A percentile compares a stretch with the other conserved stretches of the same genome.
These are phyloP conservation scores for Nakazawaea wickerhamii DNA, from an alignment of 805 yeast species.

Conservation along the genomic window DNA sequence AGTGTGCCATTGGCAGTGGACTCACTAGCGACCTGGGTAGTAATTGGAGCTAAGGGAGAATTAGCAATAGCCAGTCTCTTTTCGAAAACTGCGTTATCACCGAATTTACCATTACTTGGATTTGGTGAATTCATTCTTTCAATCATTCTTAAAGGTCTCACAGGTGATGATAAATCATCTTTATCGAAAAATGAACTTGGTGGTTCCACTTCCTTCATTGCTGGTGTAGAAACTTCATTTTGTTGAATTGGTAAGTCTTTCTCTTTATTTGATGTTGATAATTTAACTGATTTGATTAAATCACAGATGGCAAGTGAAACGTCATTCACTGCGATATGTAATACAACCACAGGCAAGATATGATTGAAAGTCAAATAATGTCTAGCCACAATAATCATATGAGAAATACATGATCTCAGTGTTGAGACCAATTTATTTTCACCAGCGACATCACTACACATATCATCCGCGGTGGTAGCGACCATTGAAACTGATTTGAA, in stretches of 20 bases:
- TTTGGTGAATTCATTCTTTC: conserved; percentile 38
- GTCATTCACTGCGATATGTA: conserved; percentile 75
- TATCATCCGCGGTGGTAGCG: conserved; percentile 36
- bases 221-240: conserved; percentile 13
- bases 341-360: conserved; percentile 63
- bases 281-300: conserved; percentile 48
- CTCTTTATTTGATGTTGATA: conserved; percentile 13
- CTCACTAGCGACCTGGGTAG: not conserved
- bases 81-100: not conserved
- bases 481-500: conserved; percentile 49
- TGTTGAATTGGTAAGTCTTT: conserved; percentile 8
- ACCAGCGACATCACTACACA: conserved; percentile 20
- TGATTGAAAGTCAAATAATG: conserved; percentile 60
- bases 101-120: conserved; percentile 17
- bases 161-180: conserved; percentile 35
- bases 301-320: conserved; percentile 62
- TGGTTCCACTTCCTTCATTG: conserved; percentile 5
- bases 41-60: conserved; percentile 8
- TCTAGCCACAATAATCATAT: conserved; percentile 70
- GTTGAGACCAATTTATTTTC: conserved; percentile 15
- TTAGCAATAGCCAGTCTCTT: conserved; percentile 4
- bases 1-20: not conserved
- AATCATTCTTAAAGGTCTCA: conserved; percentile 65
- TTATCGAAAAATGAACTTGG: conserved; percentile 5
- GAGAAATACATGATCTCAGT: conserved; percentile 65